A percentile compares a stretch with the other conserved stretches of the same genome.
Conservation (phyloP, 2,329 filamentous ascomycete species). For the Aspergillus calidoustus region DNA sequence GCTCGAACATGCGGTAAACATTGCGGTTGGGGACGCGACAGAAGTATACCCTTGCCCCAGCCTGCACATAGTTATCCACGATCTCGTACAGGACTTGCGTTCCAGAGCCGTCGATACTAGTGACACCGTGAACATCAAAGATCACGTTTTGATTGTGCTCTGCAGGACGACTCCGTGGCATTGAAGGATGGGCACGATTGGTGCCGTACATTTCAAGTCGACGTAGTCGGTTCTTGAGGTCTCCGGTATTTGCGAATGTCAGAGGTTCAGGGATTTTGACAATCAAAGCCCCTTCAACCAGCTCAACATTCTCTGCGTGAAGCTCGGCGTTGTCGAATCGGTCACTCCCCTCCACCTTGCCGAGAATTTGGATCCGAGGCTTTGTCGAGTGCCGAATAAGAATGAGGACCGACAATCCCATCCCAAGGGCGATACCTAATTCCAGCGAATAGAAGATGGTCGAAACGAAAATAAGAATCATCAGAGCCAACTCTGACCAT, state of each 20-base stretch:
- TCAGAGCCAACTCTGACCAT: slow-evolving; percentile 83
- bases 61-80: slow-evolving; percentile 75
- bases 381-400: slow-evolving; percentile 90
- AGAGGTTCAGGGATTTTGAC: slow-evolving; percentile 97
- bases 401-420: slow-evolving; percentile 85
- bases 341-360: slow-evolving; percentile 75
- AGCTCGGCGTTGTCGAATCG: slow-evolving; percentile 84
- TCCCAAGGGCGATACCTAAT: slow-evolving; percentile 89
- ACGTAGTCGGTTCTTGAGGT: slow-evolving; percentile 80
- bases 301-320: slow-evolving; percentile 75
- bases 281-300: slow-evolving; percentile 89
- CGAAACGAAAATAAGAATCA: slow-evolving; percentile 85
- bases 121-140: slow-evolving; percentile 98
- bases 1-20: slow-evolving; percentile 74
- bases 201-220: slow-evolving; percentile 92
- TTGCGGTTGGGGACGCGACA: slow-evolving; percentile 59
- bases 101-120: slow-evolving; percentile 88
- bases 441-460: slow-evolving; percentile 96
- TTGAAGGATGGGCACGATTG: slow-evolving; percentile 78
- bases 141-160: slow-evolving; percentile 90
- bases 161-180: slow-evolving; percentile 76
- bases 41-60: slow-evolving; percentile 66
- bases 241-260: slow-evolving; percentile 95
- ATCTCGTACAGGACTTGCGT: slow-evolving; percentile 92
- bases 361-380: slow-evolving; percentile 93